Percentiles rank a stretch among this genome's conserved stretches.
Conservation (phyloP, 2,329 filamentous ascomycete genomes). For the Trichoderma citrinoviride region DNA sequence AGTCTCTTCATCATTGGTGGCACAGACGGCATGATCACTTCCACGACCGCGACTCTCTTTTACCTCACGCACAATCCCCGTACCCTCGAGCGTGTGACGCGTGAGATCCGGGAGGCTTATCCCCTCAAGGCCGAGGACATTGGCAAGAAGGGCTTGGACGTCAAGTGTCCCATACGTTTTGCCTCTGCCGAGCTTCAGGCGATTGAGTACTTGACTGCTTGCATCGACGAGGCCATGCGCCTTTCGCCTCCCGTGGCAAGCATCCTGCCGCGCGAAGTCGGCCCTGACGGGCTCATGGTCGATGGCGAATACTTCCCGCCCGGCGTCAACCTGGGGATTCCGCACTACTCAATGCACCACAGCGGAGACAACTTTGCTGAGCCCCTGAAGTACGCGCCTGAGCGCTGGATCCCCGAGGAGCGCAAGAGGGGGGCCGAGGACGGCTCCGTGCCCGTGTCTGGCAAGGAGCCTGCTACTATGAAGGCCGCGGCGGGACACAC, state of each 20-base stretch:
- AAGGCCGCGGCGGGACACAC: constrained; percentile 11
- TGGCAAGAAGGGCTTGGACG: not conserved
- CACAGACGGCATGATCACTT: constrained; percentile 22
- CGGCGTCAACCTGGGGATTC: constrained; percentile 21
- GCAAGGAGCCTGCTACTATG: constrained; percentile 17
- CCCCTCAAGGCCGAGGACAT: not conserved
- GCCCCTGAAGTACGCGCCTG: constrained; percentile 19
- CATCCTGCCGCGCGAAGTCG: constrained; percentile 19
- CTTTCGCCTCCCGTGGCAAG: constrained; percentile 20
- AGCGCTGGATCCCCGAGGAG: constrained; percentile 21
- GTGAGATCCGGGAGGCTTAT: constrained; percentile 21
- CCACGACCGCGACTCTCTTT: constrained; percentile 20
- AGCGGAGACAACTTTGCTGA: constrained; percentile 20
- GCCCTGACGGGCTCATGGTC: constrained; percentile 16
- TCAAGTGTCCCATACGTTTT: constrained; percentile 21
- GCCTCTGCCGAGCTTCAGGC: constrained; percentile 19
- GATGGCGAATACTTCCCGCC: constrained; percentile 24
- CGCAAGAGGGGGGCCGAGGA: not conserved
- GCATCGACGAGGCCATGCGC: constrained; percentile 25
- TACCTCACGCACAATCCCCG: constrained; percentile 21
- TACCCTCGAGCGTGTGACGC: constrained; percentile 17
- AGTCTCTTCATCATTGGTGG: constrained; percentile 23
- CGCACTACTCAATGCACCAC: constrained; percentile 22
- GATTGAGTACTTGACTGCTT: constrained; percentile 21
- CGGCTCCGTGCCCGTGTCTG: constrained; percentile 11